These are phyloP conservation scores for Pittosporum tobira DNA, from an alignment of 129 eudicot genomes.

Conservation along the genomic window DNA sequence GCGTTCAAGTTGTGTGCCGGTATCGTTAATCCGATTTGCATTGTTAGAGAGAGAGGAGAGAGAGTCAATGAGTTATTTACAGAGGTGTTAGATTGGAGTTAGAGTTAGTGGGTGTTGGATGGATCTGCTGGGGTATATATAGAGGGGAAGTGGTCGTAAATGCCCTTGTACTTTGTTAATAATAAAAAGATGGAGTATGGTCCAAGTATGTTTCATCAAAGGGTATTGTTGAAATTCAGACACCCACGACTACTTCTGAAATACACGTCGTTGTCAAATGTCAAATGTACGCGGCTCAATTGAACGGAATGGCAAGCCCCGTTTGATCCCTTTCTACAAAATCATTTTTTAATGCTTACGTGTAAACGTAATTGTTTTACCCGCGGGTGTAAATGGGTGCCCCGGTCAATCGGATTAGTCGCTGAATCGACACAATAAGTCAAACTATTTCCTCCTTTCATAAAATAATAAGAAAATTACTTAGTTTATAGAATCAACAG, in stretches of 20 bases:
- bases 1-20: slow-evolving; percentile 38
- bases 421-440: too few relatives aligned
- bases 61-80: slow-evolving; percentile 5
- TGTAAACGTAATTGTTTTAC: too few relatives aligned
- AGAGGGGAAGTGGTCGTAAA: not conserved
- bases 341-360: too few relatives aligned
- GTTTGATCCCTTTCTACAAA: too few relatives aligned
- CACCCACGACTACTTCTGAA: not conserved
- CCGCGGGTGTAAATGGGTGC: too few relatives aligned
- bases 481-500: too few relatives aligned
- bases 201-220: not conserved
- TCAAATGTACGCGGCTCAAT: not conserved
- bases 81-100: not conserved
- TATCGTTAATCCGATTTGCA: slow-evolving; percentile 59
- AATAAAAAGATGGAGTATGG: not conserved
- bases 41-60: slow-evolving; percentile 21
- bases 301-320: not conserved
- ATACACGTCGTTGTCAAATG: not conserved
- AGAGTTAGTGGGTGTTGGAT: slow-evolving; percentile 13
- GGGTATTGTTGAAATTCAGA: slow-evolving; percentile 7
- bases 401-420: too few relatives aligned
- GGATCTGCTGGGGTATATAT: slow-evolving; percentile 26
- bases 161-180: not conserved
- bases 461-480: too few relatives aligned
- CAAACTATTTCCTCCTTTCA: too few relatives aligned